These are phyloP conservation scores for Diaporthe ilicicola DNA, from an alignment of 2,329 filamentous ascomycete genomes.

Conservation along the genomic window DNA sequence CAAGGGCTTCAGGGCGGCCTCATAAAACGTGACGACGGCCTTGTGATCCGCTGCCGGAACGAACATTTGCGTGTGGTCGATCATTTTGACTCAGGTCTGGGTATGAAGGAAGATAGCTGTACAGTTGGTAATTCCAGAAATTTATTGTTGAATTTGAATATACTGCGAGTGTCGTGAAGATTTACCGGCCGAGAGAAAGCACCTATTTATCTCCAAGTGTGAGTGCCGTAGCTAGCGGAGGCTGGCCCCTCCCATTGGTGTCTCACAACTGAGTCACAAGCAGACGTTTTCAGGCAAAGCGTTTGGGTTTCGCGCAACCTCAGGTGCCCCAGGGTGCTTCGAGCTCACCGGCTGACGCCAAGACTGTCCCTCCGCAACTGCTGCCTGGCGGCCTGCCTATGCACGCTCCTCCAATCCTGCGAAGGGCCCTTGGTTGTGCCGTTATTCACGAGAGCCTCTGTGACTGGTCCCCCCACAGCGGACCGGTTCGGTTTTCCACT, in stretches of 20 bases:
- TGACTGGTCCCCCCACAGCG: neutral
- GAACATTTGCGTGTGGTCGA: slow-evolving; percentile 46
- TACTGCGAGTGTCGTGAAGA: neutral
- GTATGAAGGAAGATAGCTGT: neutral
- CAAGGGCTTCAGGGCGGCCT: slow-evolving; percentile 45
- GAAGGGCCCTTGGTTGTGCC: neutral
- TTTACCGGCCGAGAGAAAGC: neutral
- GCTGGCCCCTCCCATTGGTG: neutral
- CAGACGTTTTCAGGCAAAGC: neutral
- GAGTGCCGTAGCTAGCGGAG: neutral
- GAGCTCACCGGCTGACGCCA: neutral
- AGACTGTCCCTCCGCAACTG: neutral
- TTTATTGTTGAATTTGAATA: neutral
- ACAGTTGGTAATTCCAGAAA: neutral
- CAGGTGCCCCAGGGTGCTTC: no score
- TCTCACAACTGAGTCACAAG: neutral
- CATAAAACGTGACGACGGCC: slow-evolving; percentile 45
- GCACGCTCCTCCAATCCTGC: neutral
- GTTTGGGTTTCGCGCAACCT: neutral
- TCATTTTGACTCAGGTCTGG: slow-evolving; percentile 28
- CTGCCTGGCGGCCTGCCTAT: neutral
- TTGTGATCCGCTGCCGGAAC: slow-evolving; percentile 42
- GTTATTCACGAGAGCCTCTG: neutral
- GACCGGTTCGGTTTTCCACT: slow-evolving; percentile 9
- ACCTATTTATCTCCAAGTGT: slow-evolving; percentile 11